phyloP scores from a whole-genome alignment of 331 rosid genomes.

The Spiraea crenata region DNA sequence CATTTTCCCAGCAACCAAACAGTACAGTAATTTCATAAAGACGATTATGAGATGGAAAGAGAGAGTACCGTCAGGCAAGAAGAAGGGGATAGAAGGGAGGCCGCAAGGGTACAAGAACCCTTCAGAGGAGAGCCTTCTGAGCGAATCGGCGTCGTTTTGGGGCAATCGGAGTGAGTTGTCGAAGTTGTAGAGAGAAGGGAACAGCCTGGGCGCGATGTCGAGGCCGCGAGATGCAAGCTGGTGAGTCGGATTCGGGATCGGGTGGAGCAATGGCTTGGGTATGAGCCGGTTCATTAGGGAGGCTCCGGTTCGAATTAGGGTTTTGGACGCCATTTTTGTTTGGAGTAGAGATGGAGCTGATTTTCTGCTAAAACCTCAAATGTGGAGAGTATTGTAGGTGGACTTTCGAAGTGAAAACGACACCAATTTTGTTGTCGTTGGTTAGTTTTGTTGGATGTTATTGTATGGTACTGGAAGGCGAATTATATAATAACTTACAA shows the following conservation, averaged over 20 bases:
- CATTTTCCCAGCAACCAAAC: conserved; percentile 7
- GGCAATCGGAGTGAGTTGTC: conserved; percentile 43
- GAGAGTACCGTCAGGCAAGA: conserved; percentile 74
- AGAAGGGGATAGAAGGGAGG: conserved; percentile 68
- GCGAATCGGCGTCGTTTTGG: conserved; percentile 52
- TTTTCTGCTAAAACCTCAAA: neutral
- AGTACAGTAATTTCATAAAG: neutral
- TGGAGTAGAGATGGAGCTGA: conserved; percentile 9
- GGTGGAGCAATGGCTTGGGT: conserved; percentile 40
- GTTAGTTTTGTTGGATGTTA: too few relatives aligned
- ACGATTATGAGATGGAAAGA: conserved; percentile 1
- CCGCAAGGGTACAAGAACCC: conserved; percentile 66
- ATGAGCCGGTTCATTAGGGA: conserved; percentile 47
- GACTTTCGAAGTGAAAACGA: neutral
- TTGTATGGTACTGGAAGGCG: too few relatives aligned
- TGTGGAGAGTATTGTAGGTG: neutral
- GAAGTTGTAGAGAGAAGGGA: conserved; percentile 55
- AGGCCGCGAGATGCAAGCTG: conserved; percentile 31
- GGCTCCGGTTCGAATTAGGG: conserved; percentile 57
- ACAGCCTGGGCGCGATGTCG: conserved; percentile 48
- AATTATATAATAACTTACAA: too few relatives aligned
- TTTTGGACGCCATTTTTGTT: conserved; percentile 70
- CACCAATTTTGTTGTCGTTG: conserved; percentile 1
- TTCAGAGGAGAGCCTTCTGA: conserved; percentile 33
- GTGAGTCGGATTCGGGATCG: conserved; percentile 16